Evolutionary conservation across 257 asterid species (phyloP).

Genomic region (Eustoma russellianum): DNA sequence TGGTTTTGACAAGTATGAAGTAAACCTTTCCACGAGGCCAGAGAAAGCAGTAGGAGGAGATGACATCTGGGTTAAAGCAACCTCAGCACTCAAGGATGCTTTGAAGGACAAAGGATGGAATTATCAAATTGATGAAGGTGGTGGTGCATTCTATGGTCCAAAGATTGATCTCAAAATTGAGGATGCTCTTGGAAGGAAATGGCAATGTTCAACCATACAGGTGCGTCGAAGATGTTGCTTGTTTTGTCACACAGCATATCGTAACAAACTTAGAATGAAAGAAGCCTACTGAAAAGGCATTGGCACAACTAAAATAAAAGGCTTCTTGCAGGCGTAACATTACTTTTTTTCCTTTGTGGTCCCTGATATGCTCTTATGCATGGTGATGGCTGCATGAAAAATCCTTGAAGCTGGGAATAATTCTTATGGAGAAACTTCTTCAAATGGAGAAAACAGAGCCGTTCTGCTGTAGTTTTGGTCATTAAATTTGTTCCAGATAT

Average conservation of each 20-base stretch:
- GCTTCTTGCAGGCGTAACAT: neutral
- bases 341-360: neutral
- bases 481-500: no score
- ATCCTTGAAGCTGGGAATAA: no score
- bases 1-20: constrained; percentile 84
- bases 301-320: no score
- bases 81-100: constrained; percentile 78
- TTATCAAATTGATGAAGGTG: constrained; percentile 85
- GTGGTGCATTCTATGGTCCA: constrained; percentile 98
- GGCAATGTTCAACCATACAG: constrained; percentile 99
- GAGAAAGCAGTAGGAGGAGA: constrained; percentile 81
- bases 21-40: constrained; percentile 94
- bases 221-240: constrained; percentile 21
- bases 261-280: neutral
- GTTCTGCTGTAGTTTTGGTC: no score
- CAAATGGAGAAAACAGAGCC: no score
- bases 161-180: constrained; percentile 95
- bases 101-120: constrained; percentile 84
- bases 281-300: no score
- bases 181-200: constrained; percentile 97
- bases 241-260: neutral
- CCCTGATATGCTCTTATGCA: neutral
- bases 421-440: no score
- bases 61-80: constrained; percentile 87
- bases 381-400: no score